Evolutionary conservation across 148 eudicot species (phyloP).

Genomic region (Amaranthus palmeri): DNA sequence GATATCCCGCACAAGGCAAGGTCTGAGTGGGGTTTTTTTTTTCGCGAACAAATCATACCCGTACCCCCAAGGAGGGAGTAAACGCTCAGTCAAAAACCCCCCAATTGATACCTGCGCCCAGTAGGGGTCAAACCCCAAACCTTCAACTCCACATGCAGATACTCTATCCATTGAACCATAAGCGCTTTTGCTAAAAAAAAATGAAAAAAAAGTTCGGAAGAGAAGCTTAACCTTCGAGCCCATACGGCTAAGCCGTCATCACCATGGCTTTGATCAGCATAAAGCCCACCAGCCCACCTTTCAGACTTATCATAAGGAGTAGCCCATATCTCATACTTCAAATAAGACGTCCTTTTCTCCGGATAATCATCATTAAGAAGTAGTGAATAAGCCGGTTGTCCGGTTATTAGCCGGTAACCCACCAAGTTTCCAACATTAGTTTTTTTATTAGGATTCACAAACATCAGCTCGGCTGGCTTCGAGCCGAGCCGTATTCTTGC

Average conservation of each 20-base stretch:
- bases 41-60: too few relatives aligned
- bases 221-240: slow-evolving; percentile 46
- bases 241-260: slow-evolving; percentile 73
- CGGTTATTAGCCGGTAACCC: slow-evolving; percentile 60
- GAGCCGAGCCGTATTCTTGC: slow-evolving; percentile 42
- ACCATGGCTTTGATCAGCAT: slow-evolving; percentile 75
- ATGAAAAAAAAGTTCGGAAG: neutral
- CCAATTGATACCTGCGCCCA: too few relatives aligned
- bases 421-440: slow-evolving; percentile 60
- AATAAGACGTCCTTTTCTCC: slow-evolving; percentile 58
- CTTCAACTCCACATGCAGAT: too few relatives aligned
- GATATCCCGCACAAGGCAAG: too few relatives aligned
- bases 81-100: too few relatives aligned
- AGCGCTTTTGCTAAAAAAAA: too few relatives aligned
- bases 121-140: too few relatives aligned
- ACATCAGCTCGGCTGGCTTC: slow-evolving; percentile 36
- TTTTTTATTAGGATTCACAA: slow-evolving; percentile 55
- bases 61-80: too few relatives aligned
- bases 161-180: too few relatives aligned
- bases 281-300: slow-evolving; percentile 88
- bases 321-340: slow-evolving; percentile 76
- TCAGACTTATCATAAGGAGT: slow-evolving; percentile 58
- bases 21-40: too few relatives aligned
- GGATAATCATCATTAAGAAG: slow-evolving; percentile 64
- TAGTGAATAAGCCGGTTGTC: slow-evolving; percentile 46